A percentile compares a stretch with the other conserved stretches of the same genome.
phyloP scores from a whole-genome alignment of 371 early-diverging fungal species.

The Lichtheimia ornata region DNA sequence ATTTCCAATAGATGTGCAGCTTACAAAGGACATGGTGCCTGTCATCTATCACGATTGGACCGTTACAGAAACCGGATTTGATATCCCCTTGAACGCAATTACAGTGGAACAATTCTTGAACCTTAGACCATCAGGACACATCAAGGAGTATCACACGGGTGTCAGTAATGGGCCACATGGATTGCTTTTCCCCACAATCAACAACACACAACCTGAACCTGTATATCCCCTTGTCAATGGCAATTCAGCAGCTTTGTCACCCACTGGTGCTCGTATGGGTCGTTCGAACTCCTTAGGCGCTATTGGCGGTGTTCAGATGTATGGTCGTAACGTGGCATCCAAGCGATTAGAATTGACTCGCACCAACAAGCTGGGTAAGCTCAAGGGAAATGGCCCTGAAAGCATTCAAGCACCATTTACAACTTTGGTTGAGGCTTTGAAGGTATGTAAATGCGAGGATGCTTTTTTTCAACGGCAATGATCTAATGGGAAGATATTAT shows the following conservation, averaged over 20 bases:
- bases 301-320: conserved; percentile 22
- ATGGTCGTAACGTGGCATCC: conserved; percentile 18
- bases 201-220: neutral
- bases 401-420: conserved; percentile 83
- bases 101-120: conserved; percentile 75
- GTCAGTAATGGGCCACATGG: conserved; percentile 26
- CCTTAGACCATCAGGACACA: conserved; percentile 49
- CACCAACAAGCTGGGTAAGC: conserved; percentile 42
- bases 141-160: conserved; percentile 53
- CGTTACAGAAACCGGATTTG: conserved; percentile 83
- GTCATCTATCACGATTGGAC: conserved; percentile 96
- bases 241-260: neutral
- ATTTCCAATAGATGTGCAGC: conserved; percentile 82
- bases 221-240: neutral
- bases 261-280: conserved; percentile 25
- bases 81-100: conserved; percentile 74
- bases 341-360: conserved; percentile 36
- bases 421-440: conserved; percentile 80
- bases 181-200: neutral
- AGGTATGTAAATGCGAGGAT: conserved; percentile 34
- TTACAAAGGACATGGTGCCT: conserved; percentile 89
- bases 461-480: neutral
- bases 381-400: conserved; percentile 70
- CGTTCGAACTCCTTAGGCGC: conserved; percentile 59
- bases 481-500: neutral